A percentile compares a stretch with the other conserved stretches of the same genome.
phyloP scores from a whole-genome alignment of 2,329 filamentous ascomycete genomes.

The Fusarium begoniae region DNA sequence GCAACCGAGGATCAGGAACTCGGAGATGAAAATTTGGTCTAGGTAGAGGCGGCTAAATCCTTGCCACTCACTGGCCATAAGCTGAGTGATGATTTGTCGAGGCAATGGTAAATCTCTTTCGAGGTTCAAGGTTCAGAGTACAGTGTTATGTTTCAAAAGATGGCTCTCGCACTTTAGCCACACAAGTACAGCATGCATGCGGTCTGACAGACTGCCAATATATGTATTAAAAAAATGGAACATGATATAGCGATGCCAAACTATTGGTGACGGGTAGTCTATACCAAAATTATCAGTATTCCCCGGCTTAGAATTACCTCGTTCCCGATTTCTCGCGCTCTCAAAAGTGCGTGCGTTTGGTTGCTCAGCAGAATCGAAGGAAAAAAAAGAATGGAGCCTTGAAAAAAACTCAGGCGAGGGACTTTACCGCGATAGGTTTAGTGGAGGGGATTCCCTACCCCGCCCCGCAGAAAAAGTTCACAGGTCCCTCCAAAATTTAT shows the following conservation, averaged over 20 bases:
- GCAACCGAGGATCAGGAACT: slow-evolving; percentile 2
- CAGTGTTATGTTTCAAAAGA: neutral
- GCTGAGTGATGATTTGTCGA: slow-evolving; percentile 12
- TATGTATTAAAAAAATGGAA: neutral
- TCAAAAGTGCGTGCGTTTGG: slow-evolving; percentile 13
- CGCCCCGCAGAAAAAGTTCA: slow-evolving; percentile 48
- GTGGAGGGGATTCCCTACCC: slow-evolving; percentile 40
- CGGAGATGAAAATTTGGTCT: slow-evolving; percentile 14
- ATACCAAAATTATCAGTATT: slow-evolving; percentile 1
- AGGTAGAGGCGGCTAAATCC: slow-evolving; percentile 29
- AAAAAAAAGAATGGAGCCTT: slow-evolving; percentile 33
- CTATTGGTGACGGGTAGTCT: neutral
- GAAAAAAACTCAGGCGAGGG: slow-evolving; percentile 46
- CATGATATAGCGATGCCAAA: neutral
- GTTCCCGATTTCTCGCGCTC: slow-evolving; percentile 33
- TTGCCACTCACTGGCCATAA: slow-evolving; percentile 29
- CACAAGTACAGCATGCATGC: neutral
- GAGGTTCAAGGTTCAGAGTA: slow-evolving; percentile 15
- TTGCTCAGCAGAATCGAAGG: slow-evolving; percentile 18
- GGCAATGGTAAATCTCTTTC: slow-evolving; percentile 12
- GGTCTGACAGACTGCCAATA: neutral
- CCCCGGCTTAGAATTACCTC: slow-evolving; percentile 31
- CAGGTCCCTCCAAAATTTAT: slow-evolving; percentile 46
- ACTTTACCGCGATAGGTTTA: slow-evolving; percentile 33
- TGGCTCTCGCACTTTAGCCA: slow-evolving; percentile 6